Conservation (phyloP, 345 rosid species). For the Excoecaria agallocha region DNA sequence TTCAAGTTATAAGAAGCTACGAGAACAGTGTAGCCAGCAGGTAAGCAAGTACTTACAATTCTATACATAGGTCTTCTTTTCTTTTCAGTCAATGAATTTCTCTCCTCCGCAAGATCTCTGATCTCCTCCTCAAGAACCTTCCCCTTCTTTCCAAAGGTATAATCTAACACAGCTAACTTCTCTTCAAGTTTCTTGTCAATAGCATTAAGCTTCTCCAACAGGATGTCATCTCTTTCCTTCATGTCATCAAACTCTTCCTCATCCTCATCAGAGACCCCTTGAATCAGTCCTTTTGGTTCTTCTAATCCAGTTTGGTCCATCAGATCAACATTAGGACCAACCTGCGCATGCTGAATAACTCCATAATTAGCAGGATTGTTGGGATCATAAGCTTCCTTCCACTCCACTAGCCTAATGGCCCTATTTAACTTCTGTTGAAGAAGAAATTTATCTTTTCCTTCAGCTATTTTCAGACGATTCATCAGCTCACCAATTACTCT, state of each 20-base stretch:
- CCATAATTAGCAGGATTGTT: constrained; percentile 79
- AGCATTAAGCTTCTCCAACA: constrained; percentile 68
- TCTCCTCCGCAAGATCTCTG: constrained; percentile 85
- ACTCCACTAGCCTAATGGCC: constrained; percentile 77
- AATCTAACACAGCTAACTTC: constrained; percentile 80
- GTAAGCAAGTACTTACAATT: constrained; percentile 47
- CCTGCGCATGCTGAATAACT: constrained; percentile 48
- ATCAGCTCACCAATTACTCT: constrained; percentile 90
- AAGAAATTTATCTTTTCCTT: constrained; percentile 85
- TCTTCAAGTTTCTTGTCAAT: constrained; percentile 81
- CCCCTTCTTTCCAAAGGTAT: constrained; percentile 92
- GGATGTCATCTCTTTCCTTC: constrained; percentile 78
- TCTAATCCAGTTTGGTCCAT: constrained; percentile 39
- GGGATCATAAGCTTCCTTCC: constrained; percentile 93
- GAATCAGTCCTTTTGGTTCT: constrained; percentile 31
- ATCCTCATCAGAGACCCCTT: constrained; percentile 41
- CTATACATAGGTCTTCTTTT: constrained; percentile 77
- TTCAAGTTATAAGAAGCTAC: background rate
- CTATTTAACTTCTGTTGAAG: constrained; percentile 85
- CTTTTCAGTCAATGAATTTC: constrained; percentile 86
- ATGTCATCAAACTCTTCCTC: constrained; percentile 92
- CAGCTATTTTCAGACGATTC: constrained; percentile 69
- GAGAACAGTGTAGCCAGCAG: constrained; percentile 1
- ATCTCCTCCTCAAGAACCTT: constrained; percentile 90
- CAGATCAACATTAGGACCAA: constrained; percentile 32